These are phyloP conservation scores for Sherardia arvensis DNA, from an alignment of 257 asterid genomes.

Conservation along the genomic window DNA sequence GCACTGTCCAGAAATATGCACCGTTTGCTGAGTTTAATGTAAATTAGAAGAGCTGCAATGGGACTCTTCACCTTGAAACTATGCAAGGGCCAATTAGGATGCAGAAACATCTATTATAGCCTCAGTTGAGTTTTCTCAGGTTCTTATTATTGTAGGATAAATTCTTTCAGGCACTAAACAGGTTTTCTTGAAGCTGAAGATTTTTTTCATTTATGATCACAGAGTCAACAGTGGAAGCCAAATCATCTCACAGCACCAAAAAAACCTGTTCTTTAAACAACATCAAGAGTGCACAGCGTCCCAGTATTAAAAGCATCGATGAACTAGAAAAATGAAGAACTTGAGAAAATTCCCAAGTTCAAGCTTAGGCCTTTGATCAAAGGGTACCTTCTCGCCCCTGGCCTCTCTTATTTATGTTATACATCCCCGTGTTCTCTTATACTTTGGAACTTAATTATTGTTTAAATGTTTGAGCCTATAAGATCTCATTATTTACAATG, in stretches of 20 bases:
- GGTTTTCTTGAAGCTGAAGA: not conserved
- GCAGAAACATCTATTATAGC: constrained; percentile 61
- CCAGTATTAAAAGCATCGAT: constrained; percentile 50
- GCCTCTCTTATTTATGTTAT: not conserved
- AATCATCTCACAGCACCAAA: constrained; percentile 68
- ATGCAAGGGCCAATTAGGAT: constrained; percentile 70
- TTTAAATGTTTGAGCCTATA: too few relatives aligned
- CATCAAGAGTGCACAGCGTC: constrained; percentile 79
- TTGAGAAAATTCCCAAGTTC: constrained; percentile 64
- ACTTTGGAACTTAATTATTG: too few relatives aligned
- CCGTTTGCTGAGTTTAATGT: constrained; percentile 88
- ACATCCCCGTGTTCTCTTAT: not conserved
- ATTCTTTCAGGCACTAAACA: not conserved
- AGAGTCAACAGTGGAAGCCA: constrained; percentile 65
- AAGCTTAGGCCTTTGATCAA: constrained; percentile 81
- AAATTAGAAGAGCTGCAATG: not conserved
- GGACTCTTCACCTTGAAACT: constrained; percentile 60
- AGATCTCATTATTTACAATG: too few relatives aligned
- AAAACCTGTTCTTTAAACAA: constrained; percentile 72
- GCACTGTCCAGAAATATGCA: constrained; percentile 55
- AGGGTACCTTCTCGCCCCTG: constrained; percentile 32
- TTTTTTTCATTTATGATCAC: too few relatives aligned
- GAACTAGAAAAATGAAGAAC: constrained; percentile 70
- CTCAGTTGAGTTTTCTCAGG: constrained; percentile 50
- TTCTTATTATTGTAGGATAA: constrained; percentile 6